phyloP scores from a whole-genome alignment of 345 rosid species.

The Erucastrum elatum region DNA sequence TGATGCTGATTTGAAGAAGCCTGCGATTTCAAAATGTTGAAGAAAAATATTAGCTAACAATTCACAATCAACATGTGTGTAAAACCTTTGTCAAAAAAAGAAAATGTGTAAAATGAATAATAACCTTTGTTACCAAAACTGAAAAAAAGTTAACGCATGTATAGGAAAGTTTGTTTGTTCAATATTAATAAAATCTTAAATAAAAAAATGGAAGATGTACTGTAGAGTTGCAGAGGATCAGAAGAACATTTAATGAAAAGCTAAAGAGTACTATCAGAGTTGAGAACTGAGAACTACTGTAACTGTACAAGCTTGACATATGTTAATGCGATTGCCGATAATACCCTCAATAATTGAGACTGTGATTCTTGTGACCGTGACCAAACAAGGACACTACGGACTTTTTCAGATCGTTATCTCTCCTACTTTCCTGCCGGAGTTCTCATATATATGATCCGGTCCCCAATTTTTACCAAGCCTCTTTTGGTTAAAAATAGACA shows the following conservation, averaged over 20 bases:
- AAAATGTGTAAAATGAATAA: too few relatives aligned
- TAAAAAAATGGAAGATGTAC: not conserved
- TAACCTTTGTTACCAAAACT: too few relatives aligned
- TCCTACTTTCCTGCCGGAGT: conserved; percentile 38
- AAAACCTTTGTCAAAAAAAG: too few relatives aligned
- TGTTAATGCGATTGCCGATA: conserved; percentile 15
- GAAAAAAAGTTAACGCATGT: not conserved
- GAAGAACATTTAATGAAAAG: conserved; percentile 39
- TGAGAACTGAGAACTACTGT: conserved; percentile 14
- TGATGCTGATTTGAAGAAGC: conserved; percentile 95
- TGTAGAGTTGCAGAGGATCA: conserved; percentile 28
- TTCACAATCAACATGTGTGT: too few relatives aligned
- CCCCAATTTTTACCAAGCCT: conserved; percentile 7
- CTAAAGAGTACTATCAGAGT: conserved; percentile 28
- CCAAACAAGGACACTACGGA: conserved; percentile 33
- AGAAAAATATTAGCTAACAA: not conserved
- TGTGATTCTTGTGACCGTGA: conserved; percentile 21
- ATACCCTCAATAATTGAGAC: conserved; percentile 1
- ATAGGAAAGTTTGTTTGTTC: not conserved
- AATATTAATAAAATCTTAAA: not conserved
- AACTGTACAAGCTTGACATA: conserved; percentile 19
- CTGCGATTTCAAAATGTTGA: conserved; percentile 43
- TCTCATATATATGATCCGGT: conserved; percentile 39
- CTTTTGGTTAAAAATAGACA: not conserved
- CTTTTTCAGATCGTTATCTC: conserved; percentile 27